Evolutionary conservation across 768 basidiomycete genomes (phyloP).

Genomic region (Gloeostereum incarnatum): DNA sequence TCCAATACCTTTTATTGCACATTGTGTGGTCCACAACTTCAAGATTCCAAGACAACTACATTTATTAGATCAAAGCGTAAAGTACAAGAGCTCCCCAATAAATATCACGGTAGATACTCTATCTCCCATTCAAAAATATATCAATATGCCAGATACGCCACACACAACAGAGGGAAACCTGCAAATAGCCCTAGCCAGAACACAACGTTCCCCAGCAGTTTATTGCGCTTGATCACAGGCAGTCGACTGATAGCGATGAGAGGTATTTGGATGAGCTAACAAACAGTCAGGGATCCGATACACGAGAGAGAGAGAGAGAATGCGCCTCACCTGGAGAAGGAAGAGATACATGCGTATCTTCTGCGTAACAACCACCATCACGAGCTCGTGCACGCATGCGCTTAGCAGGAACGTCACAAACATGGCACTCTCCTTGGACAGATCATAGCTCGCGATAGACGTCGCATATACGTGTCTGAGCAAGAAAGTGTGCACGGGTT

Average conservation of each 20-base stretch:
- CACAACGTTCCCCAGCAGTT: slow-evolving; percentile 71
- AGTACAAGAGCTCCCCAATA: no score
- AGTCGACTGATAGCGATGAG: slow-evolving; percentile 76
- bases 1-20: no score
- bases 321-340: slow-evolving; percentile 45
- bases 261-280: slow-evolving; percentile 82
- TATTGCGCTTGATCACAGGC: slow-evolving; percentile 73
- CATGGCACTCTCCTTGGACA: slow-evolving; percentile 79
- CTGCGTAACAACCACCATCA: slow-evolving; percentile 92
- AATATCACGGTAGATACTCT: no score
- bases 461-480: slow-evolving; percentile 94
- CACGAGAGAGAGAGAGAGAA: neutral
- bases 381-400: slow-evolving; percentile 86
- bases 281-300: slow-evolving; percentile 1
- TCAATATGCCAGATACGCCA: slow-evolving; percentile 57
- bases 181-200: slow-evolving; percentile 93
- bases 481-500: slow-evolving; percentile 89
- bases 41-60: no score
- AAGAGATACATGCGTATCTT: slow-evolving; percentile 84
- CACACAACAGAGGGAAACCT: slow-evolving; percentile 90
- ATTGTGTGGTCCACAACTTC: no score
- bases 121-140: no score
- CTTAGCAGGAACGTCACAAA: slow-evolving; percentile 88
- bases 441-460: slow-evolving; percentile 64
- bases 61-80: no score